Conservation (phyloP, 2,329 filamentous ascomycete genomes). For the Sordariomycetes sp. region DNA sequence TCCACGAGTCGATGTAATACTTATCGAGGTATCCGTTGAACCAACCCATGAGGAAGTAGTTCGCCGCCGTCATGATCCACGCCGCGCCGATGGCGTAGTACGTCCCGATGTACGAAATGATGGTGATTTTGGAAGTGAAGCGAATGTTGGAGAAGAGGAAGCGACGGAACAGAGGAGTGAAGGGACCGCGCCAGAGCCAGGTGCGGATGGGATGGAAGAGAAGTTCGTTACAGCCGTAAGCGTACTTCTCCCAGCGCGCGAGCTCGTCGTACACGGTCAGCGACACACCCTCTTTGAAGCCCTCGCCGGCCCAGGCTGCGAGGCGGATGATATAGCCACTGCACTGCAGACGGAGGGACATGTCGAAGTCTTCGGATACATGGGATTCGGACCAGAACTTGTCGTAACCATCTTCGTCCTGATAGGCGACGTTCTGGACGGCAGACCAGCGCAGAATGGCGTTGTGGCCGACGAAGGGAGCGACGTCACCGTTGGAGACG, state of each 20-base stretch:
- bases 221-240: constrained; percentile 75
- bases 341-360: constrained; percentile 68
- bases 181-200: constrained; percentile 66
- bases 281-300: constrained; percentile 76
- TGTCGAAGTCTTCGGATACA: constrained; percentile 75
- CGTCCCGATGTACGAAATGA: constrained; percentile 69
- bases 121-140: constrained; percentile 66
- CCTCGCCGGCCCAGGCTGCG: constrained; percentile 64
- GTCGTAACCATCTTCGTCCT: constrained; percentile 61
- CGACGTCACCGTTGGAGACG: constrained; percentile 69
- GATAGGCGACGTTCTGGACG: constrained; percentile 63
- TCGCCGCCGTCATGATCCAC: constrained; percentile 63
- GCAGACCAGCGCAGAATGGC: constrained; percentile 68
- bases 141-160: constrained; percentile 68
- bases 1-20: constrained; percentile 72
- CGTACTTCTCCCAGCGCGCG: constrained; percentile 80
- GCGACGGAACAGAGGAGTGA: constrained; percentile 67
- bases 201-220: constrained; percentile 69
- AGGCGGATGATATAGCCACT: constrained; percentile 65
- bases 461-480: constrained; percentile 75
- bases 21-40: constrained; percentile 70
- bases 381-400: constrained; percentile 78
- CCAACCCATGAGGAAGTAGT: constrained; percentile 72
- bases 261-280: constrained; percentile 79
- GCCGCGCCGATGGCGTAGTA: constrained; percentile 72